These are phyloP conservation scores for Silene vulgaris DNA, from an alignment of 179 eudicot species.

Conservation along the genomic window DNA sequence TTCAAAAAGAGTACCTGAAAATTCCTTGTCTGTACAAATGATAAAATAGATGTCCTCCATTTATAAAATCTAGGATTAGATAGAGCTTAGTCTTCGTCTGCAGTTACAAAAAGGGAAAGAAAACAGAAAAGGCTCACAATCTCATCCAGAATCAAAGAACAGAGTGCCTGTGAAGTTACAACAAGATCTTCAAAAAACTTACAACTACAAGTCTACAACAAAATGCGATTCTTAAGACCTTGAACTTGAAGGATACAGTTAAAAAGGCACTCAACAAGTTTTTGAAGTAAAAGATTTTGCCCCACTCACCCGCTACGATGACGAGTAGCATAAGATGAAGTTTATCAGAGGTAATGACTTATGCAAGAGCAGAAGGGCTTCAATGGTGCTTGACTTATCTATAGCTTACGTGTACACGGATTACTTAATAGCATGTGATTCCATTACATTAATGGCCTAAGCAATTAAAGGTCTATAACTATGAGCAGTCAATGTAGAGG, in stretches of 20 bases:
- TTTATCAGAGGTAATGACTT: background rate
- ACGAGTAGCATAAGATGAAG: background rate
- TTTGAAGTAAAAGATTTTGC: background rate
- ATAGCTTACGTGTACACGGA: background rate
- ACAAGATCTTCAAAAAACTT: background rate
- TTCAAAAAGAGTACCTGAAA: slow-evolving; percentile 55
- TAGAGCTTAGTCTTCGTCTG: slow-evolving; percentile 94
- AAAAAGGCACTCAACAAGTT: background rate
- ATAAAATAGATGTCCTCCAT: slow-evolving; percentile 91
- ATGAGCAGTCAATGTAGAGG: slow-evolving; percentile 8
- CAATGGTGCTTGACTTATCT: background rate
- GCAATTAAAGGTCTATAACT: background rate
- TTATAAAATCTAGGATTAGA: slow-evolving; percentile 79
- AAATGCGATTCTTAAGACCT: slow-evolving; percentile 1
- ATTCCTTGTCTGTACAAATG: slow-evolving; percentile 83
- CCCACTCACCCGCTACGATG: background rate
- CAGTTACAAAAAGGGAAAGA: slow-evolving; percentile 10
- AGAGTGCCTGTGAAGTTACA: background rate
- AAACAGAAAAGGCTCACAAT: background rate
- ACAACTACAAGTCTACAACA: no score
- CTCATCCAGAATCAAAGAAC: background rate
- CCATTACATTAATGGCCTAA: background rate
- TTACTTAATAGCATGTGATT: background rate
- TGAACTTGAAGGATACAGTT: background rate
- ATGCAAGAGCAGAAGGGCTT: background rate